Percentiles rank a stretch among this genome's conserved stretches.
Evolutionary conservation across 345 rosid species (phyloP).

Genomic region (Raphanus sativus): DNA sequence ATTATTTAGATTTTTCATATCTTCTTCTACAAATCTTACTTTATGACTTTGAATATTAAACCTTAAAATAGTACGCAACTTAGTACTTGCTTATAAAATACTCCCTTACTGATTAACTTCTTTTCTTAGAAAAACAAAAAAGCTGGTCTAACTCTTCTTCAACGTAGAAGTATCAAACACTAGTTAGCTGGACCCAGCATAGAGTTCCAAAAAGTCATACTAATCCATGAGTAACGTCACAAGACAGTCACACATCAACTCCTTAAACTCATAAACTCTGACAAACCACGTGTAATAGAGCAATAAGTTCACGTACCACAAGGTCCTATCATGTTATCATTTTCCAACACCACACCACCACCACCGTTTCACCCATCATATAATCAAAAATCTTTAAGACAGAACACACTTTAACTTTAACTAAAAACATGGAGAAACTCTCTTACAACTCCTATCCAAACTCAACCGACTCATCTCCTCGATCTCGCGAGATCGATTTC

Average conservation of each 20-base stretch:
- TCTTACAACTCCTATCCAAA: slow-evolving; percentile 74
- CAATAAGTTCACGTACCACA: slow-evolving; percentile 30
- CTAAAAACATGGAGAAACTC: slow-evolving; percentile 59
- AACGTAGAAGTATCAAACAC: slow-evolving; percentile 23
- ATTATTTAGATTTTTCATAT: neutral
- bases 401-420: neutral
- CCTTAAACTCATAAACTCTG: slow-evolving; percentile 14
- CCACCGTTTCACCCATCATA: slow-evolving; percentile 14
- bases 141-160: neutral
- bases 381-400: neutral
- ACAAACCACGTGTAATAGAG: slow-evolving; percentile 32
- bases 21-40: slow-evolving; percentile 1
- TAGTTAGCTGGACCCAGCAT: neutral
- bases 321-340: slow-evolving; percentile 32
- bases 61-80: neutral
- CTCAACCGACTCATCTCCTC: slow-evolving; percentile 89
- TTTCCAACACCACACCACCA: slow-evolving; percentile 27
- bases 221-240: slow-evolving; percentile 24
- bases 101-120: neutral
- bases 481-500: slow-evolving; percentile 88
- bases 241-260: neutral
- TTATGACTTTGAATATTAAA: neutral
- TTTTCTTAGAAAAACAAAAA: neutral
- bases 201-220: slow-evolving; percentile 22
- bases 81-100: neutral